Percentiles rank a stretch among this genome's conserved stretches.
These are phyloP conservation scores for Sclerotinia nivalis DNA, from an alignment of 2,329 filamentous ascomycete genomes.

Conservation along the genomic window DNA sequence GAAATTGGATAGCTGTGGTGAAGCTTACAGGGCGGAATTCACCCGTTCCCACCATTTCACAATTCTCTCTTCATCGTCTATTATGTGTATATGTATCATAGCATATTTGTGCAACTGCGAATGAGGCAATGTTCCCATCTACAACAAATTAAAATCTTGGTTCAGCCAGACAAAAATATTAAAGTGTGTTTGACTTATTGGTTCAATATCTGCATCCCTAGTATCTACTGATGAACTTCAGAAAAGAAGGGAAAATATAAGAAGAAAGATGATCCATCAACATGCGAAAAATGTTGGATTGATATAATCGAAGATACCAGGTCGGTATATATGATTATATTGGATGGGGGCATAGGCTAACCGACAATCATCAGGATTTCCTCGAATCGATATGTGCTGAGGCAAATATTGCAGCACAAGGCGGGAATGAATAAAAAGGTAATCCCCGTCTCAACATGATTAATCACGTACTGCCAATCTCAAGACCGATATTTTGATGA, in stretches of 20 bases:
- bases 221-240: too few species aligned
- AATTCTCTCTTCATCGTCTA: neutral
- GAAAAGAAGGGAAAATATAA: neutral
- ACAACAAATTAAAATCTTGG: neutral
- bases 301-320: too few species aligned
- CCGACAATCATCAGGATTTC: neutral
- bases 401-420: neutral
- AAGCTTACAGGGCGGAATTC: neutral
- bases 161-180: neutral
- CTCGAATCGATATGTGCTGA: too few species aligned
- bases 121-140: neutral
- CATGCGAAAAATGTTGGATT: too few species aligned
- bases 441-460: neutral
- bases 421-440: neutral
- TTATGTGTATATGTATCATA: neutral
- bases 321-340: too few species aligned
- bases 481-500: neutral
- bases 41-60: neutral
- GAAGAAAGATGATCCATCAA: neutral
- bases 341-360: too few species aligned
- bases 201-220: neutral
- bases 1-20: neutral
- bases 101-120: neutral
- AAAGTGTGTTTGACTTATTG: neutral
- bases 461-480: neutral